These are phyloP conservation scores for Phialophora macrospora DNA, from an alignment of 2,329 filamentous ascomycete species.

Conservation along the genomic window DNA sequence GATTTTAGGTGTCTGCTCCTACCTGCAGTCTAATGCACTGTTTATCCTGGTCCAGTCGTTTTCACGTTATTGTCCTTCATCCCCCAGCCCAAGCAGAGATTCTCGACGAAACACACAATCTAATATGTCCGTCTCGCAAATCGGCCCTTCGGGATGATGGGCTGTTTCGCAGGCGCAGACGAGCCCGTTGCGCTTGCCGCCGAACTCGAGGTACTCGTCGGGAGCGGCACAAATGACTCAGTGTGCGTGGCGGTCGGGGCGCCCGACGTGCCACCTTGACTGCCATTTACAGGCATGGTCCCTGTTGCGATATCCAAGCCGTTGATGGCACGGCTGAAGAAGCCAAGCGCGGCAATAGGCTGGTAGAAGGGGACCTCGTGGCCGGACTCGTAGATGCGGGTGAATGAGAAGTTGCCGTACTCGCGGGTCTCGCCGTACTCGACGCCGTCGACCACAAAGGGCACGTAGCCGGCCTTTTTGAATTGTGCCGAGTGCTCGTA, in stretches of 20 bases:
- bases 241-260: slow-evolving; percentile 52
- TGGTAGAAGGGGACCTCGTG: slow-evolving; percentile 68
- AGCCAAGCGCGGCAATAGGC: slow-evolving; percentile 62
- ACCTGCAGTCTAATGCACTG: no score
- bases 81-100: no score
- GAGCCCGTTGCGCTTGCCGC: slow-evolving; percentile 19
- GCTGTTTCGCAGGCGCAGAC: slow-evolving; percentile 2
- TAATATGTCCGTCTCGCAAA: slow-evolving; percentile 14
- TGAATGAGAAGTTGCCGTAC: slow-evolving; percentile 74
- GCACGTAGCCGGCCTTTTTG: slow-evolving; percentile 70
- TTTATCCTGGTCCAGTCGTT: not conserved
- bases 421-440: slow-evolving; percentile 76
- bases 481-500: slow-evolving; percentile 62
- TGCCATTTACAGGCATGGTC: slow-evolving; percentile 41
- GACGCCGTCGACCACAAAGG: slow-evolving; percentile 69
- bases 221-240: slow-evolving; percentile 48
- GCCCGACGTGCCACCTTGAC: slow-evolving; percentile 50
- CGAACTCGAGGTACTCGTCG: slow-evolving; percentile 26
- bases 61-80: slow-evolving; percentile 6
- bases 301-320: slow-evolving; percentile 63
- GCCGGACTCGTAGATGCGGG: slow-evolving; percentile 68
- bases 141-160: slow-evolving; percentile 10
- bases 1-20: no score
- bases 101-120: no score
- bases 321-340: slow-evolving; percentile 65